phyloP scores from a whole-genome alignment of 2,329 filamentous ascomycete genomes.

The Fusarium sp. region DNA sequence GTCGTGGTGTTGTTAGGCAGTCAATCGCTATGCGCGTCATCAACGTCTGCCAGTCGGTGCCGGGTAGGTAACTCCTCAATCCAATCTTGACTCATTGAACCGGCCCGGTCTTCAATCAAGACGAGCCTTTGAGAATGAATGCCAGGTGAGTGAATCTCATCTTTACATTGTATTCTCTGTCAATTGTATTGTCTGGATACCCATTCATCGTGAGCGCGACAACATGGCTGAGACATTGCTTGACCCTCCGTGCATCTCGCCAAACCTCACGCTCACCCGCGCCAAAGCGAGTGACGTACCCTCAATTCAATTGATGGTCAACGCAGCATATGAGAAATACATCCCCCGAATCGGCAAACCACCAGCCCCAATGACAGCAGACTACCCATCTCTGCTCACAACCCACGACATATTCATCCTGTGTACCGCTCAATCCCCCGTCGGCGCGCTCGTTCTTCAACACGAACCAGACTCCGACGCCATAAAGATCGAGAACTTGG shows the following conservation, averaged over 20 bases:
- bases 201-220: accelerated
- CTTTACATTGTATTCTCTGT: accelerated
- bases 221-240: not conserved
- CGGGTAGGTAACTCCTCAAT: not conserved
- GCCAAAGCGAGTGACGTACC: slow-evolving; percentile 37
- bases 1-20: accelerated
- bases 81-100: not conserved
- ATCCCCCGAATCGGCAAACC: slow-evolving; percentile 48
- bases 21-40: not conserved
- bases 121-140: accelerated
- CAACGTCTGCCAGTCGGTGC: accelerated
- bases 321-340: slow-evolving; percentile 49
- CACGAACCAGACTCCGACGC: slow-evolving; percentile 24
- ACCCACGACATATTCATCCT: slow-evolving; percentile 42
- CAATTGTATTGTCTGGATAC: accelerated
- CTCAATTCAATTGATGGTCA: slow-evolving; percentile 45
- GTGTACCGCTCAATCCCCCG: slow-evolving; percentile 11
- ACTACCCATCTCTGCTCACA: slow-evolving; percentile 47
- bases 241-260: not conserved
- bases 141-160: accelerated
- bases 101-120: not conserved
- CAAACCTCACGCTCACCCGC: not conserved
- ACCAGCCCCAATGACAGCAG: slow-evolving; percentile 51
- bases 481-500: slow-evolving; percentile 44
- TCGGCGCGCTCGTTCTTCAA: slow-evolving; percentile 46